A percentile compares a stretch with the other conserved stretches of the same genome.
phyloP scores from a whole-genome alignment of 331 rosid species.

The Arachis monticola region DNA sequence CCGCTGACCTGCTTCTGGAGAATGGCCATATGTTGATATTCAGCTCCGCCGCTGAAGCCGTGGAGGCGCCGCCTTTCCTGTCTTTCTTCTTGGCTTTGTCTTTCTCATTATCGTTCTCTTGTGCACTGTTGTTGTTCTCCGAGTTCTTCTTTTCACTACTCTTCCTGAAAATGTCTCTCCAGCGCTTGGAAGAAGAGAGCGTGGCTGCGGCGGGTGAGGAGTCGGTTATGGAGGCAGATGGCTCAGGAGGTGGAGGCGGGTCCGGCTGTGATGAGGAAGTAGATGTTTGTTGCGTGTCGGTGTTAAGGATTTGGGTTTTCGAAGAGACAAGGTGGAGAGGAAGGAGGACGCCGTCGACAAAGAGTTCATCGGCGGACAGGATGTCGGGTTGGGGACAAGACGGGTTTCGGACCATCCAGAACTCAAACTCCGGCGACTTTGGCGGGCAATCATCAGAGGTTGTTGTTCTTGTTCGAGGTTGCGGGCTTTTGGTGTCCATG shows the following conservation, averaged over 20 bases:
- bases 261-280: neutral
- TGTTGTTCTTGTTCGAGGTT: constrained; percentile 30
- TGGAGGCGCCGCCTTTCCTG: constrained; percentile 48
- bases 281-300: neutral
- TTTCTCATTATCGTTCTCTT: neutral
- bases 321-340: constrained; percentile 65
- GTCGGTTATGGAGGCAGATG: constrained; percentile 21
- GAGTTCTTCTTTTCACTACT: constrained; percentile 51
- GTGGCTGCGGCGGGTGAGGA: constrained; percentile 17
- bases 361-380: constrained; percentile 83
- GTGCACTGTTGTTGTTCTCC: constrained; percentile 3
- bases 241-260: constrained; percentile 40
- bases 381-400: constrained; percentile 68
- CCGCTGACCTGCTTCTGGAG: constrained; percentile 85
- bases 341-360: constrained; percentile 74
- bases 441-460: constrained; percentile 9
- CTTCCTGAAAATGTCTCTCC: constrained; percentile 80
- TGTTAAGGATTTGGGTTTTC: constrained; percentile 29
- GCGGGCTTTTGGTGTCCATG: constrained; percentile 42
- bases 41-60: constrained; percentile 61
- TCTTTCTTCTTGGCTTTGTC: constrained; percentile 61
- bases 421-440: constrained; percentile 87
- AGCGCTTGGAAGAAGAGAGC: constrained; percentile 66
- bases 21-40: constrained; percentile 96
- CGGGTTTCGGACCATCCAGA: constrained; percentile 87